Conservation (phyloP, 257 asterid genomes). For the Plantago major region DNA sequence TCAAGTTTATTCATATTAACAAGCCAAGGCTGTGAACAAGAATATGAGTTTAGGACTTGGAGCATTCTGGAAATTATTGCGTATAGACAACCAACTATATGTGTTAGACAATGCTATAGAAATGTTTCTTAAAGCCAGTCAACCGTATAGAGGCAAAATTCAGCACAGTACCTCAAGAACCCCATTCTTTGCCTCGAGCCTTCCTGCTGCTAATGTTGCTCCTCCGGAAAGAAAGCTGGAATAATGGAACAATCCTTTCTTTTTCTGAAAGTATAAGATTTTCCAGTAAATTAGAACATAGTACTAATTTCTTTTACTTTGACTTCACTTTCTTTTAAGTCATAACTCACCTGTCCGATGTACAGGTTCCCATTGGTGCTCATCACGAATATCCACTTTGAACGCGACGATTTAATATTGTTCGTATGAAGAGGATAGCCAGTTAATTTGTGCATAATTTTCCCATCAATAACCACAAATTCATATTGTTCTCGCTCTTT, state of each 20-base stretch:
- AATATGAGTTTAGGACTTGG: no score
- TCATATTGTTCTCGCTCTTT: conserved; percentile 49
- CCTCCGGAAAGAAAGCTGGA: conserved; percentile 54
- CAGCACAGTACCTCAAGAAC: conserved; percentile 29
- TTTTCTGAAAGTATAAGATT: conserved; percentile 15
- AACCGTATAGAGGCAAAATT: neutral
- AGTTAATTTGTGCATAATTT: conserved; percentile 30
- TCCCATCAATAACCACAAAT: conserved; percentile 38
- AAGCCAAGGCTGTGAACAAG: no score
- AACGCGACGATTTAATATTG: conserved; percentile 24
- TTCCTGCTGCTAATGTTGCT: conserved; percentile 51
- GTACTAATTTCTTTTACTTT: no score
- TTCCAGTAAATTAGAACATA: no score
- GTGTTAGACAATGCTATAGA: no score
- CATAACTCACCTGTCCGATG: conserved; percentile 28
- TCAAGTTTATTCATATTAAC: no score
- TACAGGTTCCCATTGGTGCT: conserved; percentile 38
- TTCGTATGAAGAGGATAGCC: conserved; percentile 36
- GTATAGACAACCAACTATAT: no score
- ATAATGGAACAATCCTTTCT: conserved; percentile 20
- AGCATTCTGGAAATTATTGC: no score
- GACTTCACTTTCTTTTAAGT: no score
- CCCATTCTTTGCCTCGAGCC: conserved; percentile 40
- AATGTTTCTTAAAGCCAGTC: neutral
- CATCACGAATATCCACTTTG: conserved; percentile 52